Base-by-base conservation (phyloP, 73 alveolate species). In the Breviolum minutum region DNA sequence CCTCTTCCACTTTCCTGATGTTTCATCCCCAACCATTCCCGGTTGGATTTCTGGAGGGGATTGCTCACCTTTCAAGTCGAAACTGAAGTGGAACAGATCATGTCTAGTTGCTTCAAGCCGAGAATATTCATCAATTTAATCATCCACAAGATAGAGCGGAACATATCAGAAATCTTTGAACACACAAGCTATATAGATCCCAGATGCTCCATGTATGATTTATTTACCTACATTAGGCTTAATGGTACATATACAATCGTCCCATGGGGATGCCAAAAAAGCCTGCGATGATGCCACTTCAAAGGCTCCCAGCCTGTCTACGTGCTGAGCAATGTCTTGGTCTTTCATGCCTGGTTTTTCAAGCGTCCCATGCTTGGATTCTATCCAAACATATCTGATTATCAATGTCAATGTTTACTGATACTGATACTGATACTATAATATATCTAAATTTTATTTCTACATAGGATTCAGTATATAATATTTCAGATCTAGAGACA, bases 1-100 rank as follows among this genome's bases (percentile, higher is more conserved):
- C 98, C 73, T 92, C 98, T 48, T 92, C 98, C 91, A 92, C 98
- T 63, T 92, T 92, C 98, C 98, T 92, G 3, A 40, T 40, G 0
- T 0, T 40, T 40, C 54, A 40, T 40, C 54, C 54, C 54, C 54
- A 40, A 40, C 54, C 54, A 40, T 40, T 40, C 54, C 66, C 6
- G 20, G 26, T 26, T 13, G 24, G 20, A 11, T 27, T 26, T 10
- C 54, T 62, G 87, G 17, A 11, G 82, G n/a, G n/a, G n/a, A n/a
- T n/a, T n/a, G n/a, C n/a, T 9, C 29, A 13, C 32, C 9, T 13
- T 20, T 24, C n/a, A 73, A 14, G 32, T 24, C 16, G 83, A 73
- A 24, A 24, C 14, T 5, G 16, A 5, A 14, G 83, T 24, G n/a
- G 12, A 24, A 73, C 3, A 13, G 16, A 9, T n/a, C 54, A 14